Evolutionary conservation across 768 basidiomycete species (phyloP), one percentile per base, ranked within the genome.

Genomic region (Cystofilobasidium capitatum): DNA sequence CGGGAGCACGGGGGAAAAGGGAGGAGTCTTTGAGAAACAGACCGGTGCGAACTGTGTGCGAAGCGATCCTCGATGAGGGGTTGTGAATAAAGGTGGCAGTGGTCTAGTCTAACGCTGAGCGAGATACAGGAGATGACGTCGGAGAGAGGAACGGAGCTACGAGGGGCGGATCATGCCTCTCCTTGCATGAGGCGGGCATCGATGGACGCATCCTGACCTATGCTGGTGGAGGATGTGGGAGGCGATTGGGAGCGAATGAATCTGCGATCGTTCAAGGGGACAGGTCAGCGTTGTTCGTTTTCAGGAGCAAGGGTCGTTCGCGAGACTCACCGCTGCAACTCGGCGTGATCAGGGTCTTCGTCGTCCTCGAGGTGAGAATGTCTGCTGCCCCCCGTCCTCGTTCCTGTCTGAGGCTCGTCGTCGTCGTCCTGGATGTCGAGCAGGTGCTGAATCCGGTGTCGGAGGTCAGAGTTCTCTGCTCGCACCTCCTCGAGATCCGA

Each of bases 361-460:
- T 68, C 66, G 9, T 31, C 51, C 14, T 61, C 61, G 26, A 51
- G 51, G 12, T 51, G 65, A 14, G 31, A 35, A n/a, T 49, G 22
- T 17, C 47, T 49, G 47, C 14, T 55, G 59, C 49, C 59, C 42
- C 22, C 39, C 45, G 16, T 40, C 20, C 16, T 29, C 36, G 9
- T 51, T 14, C 14, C 26, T 35, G n/a, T 33, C 31, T 3, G 26
- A 13, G 44, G 24, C 24, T 42, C 65, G 26, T 33, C 40, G n/a
- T 55, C 39, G 54, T 62, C 36, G 4, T 66, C 65, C 47, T 62
- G 61, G 20, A 49, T 35, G 26, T 91, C 89, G 62, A 94, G 83
- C 20, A 94, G 81, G 57, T 93, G 82, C 65, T 85, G 88, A 72
- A 94, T 91, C 81, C 91, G 91, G 76, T 89, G 89, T n/a, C 87